Evolutionary conservation across 805 yeast genomes (phyloP).

Genomic region (Ascoidea asiatica): DNA sequence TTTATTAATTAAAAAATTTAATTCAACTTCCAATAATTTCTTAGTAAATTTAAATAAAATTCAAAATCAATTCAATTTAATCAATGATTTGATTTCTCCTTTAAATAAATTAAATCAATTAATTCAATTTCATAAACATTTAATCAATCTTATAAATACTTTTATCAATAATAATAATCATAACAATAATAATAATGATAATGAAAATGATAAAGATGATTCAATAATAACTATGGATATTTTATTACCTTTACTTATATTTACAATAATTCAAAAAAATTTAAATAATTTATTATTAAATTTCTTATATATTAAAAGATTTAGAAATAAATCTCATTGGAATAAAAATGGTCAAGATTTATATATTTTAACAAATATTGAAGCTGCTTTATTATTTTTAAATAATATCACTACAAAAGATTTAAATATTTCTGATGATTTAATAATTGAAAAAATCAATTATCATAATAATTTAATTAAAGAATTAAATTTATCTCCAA

Average conservation of each 20-base stretch:
- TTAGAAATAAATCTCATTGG: constrained; percentile 8
- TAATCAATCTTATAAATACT: not conserved
- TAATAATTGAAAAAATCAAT: not conserved
- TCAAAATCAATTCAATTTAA: not conserved
- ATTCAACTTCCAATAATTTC: not conserved
- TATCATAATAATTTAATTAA: not conserved
- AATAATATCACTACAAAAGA: constrained; percentile 2
- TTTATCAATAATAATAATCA: not conserved
- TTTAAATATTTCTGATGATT: constrained; percentile 1
- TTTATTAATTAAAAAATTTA: no score
- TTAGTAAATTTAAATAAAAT: no score
- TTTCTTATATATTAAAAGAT: constrained; percentile 7
- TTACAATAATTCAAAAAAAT: constrained; percentile 4
- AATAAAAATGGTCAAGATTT: constrained; percentile 3
- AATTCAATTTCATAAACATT: not conserved
- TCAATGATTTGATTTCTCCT: not conserved
- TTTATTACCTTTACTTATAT: constrained; percentile 6
- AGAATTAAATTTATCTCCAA: not conserved
- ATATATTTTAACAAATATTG: constrained; percentile 8
- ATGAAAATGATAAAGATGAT: not conserved
- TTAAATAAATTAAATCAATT: not conserved
- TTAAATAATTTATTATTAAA: constrained; percentile 7
- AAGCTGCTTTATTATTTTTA: constrained; percentile 7
- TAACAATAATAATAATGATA: not conserved
- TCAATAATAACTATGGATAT: constrained; percentile 5